These are phyloP conservation scores for Camellia lanceoleosa DNA, from an alignment of 148 eudicot genomes.

Conservation along the genomic window DNA sequence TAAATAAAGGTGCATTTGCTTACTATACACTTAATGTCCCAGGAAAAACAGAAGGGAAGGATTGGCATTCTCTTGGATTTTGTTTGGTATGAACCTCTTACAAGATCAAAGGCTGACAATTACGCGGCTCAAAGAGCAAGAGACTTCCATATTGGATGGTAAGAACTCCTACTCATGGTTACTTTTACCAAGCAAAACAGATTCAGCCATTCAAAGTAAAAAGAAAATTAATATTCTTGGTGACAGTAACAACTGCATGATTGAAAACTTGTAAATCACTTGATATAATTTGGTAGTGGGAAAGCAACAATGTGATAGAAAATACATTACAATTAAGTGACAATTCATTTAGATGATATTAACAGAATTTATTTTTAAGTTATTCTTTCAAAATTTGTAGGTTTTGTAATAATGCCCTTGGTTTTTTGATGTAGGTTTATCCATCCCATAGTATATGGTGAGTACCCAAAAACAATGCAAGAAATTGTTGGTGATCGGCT, in stretches of 20 bases:
- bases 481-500: slow-evolving; percentile 63
- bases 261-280: too few species aligned
- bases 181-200: too few species aligned
- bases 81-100: slow-evolving; percentile 94
- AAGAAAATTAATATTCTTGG: too few species aligned
- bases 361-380: not conserved
- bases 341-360: not conserved
- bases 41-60: slow-evolving; percentile 76
- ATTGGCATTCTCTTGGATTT: slow-evolving; percentile 90
- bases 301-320: too few species aligned
- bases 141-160: slow-evolving; percentile 97
- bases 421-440: slow-evolving; percentile 51
- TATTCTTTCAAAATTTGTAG: not conserved
- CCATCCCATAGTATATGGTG: slow-evolving; percentile 84
- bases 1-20: not conserved
- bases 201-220: too few species aligned
- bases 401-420: not conserved
- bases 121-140: slow-evolving; percentile 95
- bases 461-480: slow-evolving; percentile 86
- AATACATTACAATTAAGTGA: too few species aligned
- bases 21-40: slow-evolving; percentile 5
- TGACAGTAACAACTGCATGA: too few species aligned
- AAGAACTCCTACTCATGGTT: not conserved
- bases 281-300: too few species aligned
- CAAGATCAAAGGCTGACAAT: slow-evolving; percentile 60